A percentile compares a stretch with the other conserved stretches of the same genome.
phyloP scores from a whole-genome alignment of 2,329 filamentous ascomycete genomes.

The Calonectria montana region DNA sequence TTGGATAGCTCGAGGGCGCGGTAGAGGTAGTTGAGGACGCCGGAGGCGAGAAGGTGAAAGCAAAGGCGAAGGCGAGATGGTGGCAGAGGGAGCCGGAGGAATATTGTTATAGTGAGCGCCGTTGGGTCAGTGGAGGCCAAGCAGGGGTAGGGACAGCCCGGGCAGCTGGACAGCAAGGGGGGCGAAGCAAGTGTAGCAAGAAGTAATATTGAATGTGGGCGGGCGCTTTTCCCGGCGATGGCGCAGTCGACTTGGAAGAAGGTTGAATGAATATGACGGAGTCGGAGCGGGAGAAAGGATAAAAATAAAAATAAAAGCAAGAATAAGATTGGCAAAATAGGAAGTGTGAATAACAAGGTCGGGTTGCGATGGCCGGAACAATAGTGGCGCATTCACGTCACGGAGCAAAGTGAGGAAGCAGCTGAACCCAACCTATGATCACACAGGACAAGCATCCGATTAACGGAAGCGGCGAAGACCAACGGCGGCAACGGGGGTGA shows the following conservation, averaged over 20 bases:
- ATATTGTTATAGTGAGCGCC: slow-evolving; percentile 34
- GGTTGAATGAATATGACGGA: not conserved
- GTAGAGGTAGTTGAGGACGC: slow-evolving; percentile 18
- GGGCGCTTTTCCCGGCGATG: not conserved
- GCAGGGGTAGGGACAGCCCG: slow-evolving; percentile 35
- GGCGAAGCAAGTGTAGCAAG: slow-evolving; percentile 26
- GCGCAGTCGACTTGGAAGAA: slow-evolving; percentile 5
- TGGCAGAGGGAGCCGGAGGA: slow-evolving; percentile 24
- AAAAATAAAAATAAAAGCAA: slow-evolving; percentile 9
- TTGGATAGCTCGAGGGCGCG: slow-evolving; percentile 27
- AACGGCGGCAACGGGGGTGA: slow-evolving; percentile 20
- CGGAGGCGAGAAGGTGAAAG: slow-evolving; percentile 15
- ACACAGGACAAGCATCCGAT: slow-evolving; percentile 6
- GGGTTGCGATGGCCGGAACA: slow-evolving; percentile 25
- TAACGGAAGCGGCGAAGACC: slow-evolving; percentile 11
- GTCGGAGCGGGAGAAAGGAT: not conserved
- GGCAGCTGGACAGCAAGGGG: slow-evolving; percentile 23
- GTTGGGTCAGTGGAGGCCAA: slow-evolving; percentile 36
- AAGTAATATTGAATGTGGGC: slow-evolving; percentile 26
- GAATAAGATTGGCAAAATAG: slow-evolving; percentile 15
- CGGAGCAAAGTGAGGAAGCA: slow-evolving; percentile 8
- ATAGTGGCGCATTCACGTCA: slow-evolving; percentile 28
- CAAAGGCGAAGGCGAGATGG: slow-evolving; percentile 28
- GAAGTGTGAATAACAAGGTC: not conserved
- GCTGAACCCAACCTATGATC: slow-evolving; percentile 10